Percentiles rank a stretch among this genome's conserved stretches.
Evolutionary conservation across 176 grass and related monocot genomes (phyloP).

Genomic region (Puccinellia tenuiflora): DNA sequence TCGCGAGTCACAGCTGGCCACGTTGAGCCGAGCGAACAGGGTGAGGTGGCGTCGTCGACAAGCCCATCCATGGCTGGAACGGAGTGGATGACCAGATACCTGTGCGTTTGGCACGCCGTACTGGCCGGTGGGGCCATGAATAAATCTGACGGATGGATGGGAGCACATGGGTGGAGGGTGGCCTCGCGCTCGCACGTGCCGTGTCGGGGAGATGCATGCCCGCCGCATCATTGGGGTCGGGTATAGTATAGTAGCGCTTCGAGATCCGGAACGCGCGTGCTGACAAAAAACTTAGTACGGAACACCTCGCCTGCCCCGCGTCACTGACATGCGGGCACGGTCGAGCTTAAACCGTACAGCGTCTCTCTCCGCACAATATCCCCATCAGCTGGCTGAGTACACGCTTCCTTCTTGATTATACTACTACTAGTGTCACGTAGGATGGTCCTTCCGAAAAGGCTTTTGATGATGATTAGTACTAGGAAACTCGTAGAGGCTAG

Average conservation of each 20-base stretch:
- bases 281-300: background rate
- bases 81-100: background rate
- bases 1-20: background rate
- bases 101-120: background rate
- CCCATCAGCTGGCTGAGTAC: background rate
- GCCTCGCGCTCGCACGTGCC: conserved; percentile 47
- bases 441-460: background rate
- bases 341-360: too few relatives aligned
- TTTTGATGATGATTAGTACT: background rate
- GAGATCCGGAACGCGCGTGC: conserved; percentile 34
- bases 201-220: conserved; percentile 52
- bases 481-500: background rate
- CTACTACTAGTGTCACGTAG: background rate
- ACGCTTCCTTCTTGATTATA: background rate
- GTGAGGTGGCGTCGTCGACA: background rate
- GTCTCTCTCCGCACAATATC: background rate
- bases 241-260: too few relatives aligned
- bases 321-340: conserved; percentile 22
- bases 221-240: conserved; percentile 28
- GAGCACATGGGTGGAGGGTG: conserved; percentile 31
- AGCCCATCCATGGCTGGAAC: background rate
- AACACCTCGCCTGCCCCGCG: background rate
- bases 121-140: background rate
- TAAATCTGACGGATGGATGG: conserved; percentile 4
- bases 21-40: background rate